phyloP scores from a whole-genome alignment of 768 basidiomycete genomes.

The Panaeolus cyanescens region DNA sequence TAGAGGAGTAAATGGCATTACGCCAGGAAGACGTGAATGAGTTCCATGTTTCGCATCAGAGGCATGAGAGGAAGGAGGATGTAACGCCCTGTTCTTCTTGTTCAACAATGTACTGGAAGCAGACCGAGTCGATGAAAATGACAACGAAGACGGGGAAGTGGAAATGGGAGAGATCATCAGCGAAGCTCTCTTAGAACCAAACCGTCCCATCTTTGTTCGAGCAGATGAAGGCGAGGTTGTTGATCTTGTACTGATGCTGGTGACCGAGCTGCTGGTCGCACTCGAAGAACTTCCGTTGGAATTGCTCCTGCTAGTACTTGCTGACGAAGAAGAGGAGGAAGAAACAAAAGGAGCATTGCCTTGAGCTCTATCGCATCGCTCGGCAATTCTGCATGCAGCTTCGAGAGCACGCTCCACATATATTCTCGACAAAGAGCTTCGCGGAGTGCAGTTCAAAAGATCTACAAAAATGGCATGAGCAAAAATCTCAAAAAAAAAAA shows the following conservation, averaged over 20 bases:
- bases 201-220: neutral
- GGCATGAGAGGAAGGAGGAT: neutral
- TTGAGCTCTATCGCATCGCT: conserved; percentile 26
- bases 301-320: conserved; percentile 6
- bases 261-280: neutral
- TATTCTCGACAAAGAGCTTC: conserved; percentile 37
- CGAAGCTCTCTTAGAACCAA: neutral
- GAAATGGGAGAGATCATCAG: neutral
- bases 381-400: conserved; percentile 28
- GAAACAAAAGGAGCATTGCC: conserved; percentile 25
- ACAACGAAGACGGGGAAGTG: too few relatives aligned
- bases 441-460: conserved; percentile 53
- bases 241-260: neutral
- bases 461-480: too few relatives aligned
- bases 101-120: neutral
- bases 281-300: neutral
- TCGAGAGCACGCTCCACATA: conserved; percentile 27
- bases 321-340: neutral
- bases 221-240: neutral
- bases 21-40: neutral
- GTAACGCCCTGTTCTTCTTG: neutral
- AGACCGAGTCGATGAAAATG: neutral
- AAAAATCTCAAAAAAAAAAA: too few relatives aligned
- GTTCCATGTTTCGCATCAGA: neutral
- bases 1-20: neutral